Conservation (phyloP, 208 protist species). For the Trypanosoma theileri region DNA sequence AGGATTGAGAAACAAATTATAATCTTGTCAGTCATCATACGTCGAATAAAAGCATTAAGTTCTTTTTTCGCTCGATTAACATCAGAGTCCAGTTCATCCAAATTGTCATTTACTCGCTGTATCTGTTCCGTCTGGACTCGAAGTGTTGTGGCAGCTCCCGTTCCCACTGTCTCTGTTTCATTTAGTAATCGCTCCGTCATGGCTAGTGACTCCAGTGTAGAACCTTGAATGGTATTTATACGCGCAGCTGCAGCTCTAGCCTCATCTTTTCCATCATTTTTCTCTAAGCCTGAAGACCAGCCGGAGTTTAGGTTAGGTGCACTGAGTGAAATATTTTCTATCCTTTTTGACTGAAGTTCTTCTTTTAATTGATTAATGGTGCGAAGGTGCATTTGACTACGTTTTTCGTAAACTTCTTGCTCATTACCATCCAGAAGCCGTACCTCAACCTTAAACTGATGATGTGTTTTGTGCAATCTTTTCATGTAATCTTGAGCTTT, state of each 20-base stretch:
- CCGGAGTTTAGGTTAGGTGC: constrained; percentile 8
- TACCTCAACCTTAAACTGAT: constrained; percentile 67
- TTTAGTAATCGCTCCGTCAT: constrained; percentile 63
- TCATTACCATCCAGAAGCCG: constrained; percentile 46
- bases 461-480: constrained; percentile 39
- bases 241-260: constrained; percentile 37
- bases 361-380: constrained; percentile 21
- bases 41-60: constrained; percentile 66
- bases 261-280: constrained; percentile 33
- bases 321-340: constrained; percentile 13
- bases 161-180: constrained; percentile 67
- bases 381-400: constrained; percentile 15
- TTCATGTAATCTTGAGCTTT: constrained; percentile 49
- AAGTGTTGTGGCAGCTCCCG: constrained; percentile 62
- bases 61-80: constrained; percentile 45
- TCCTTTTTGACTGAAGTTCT: constrained; percentile 26
- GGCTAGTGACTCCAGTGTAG: constrained; percentile 55
- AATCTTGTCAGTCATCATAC: constrained; percentile 83
- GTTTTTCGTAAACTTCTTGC: constrained; percentile 29
- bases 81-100: constrained; percentile 42
- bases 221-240: constrained; percentile 57
- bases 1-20: constrained; percentile 81
- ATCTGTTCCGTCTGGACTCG: constrained; percentile 77
- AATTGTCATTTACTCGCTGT: constrained; percentile 55
- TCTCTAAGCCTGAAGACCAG: constrained; percentile 13